Conservation (phyloP, 2,329 filamentous ascomycete species). For the Sporothrix inflata region DNA sequence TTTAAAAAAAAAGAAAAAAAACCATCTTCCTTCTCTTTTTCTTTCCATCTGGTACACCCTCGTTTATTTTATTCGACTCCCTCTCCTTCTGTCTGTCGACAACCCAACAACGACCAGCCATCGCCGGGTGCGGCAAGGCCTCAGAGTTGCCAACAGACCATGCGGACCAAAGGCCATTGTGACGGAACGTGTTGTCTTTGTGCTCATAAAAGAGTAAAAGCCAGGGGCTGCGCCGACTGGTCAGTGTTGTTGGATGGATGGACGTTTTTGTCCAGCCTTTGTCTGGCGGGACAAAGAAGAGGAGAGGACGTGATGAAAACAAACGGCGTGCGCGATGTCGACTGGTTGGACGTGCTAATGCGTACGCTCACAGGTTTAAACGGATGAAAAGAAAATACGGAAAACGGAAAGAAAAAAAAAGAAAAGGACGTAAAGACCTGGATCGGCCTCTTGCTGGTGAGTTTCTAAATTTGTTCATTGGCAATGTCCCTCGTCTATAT, state of each 20-base stretch:
- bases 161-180: conserved; percentile 9
- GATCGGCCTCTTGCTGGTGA: background rate
- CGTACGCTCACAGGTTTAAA: background rate
- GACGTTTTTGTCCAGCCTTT: conserved; percentile 8
- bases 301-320: background rate
- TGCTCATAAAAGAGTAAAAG: too few relatives aligned
- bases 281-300: background rate
- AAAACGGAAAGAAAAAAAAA: background rate
- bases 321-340: background rate
- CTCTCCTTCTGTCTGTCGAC: background rate
- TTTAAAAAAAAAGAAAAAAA: background rate
- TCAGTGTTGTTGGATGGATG: background rate
- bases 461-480: background rate
- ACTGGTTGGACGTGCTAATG: background rate
- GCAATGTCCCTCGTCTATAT: background rate
- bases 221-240: background rate
- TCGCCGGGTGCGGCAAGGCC: conserved; percentile 18
- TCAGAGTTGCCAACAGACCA: background rate
- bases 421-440: too few relatives aligned
- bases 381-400: background rate
- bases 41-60: background rate
- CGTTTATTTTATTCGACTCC: background rate
- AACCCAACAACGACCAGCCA: background rate
- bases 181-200: background rate
- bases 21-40: background rate